Percentiles rank a stretch among this genome's conserved stretches.
These are phyloP conservation scores for Malassezia cuniculi DNA, from an alignment of 1,284 basidiomycete species.

Conservation along the genomic window DNA sequence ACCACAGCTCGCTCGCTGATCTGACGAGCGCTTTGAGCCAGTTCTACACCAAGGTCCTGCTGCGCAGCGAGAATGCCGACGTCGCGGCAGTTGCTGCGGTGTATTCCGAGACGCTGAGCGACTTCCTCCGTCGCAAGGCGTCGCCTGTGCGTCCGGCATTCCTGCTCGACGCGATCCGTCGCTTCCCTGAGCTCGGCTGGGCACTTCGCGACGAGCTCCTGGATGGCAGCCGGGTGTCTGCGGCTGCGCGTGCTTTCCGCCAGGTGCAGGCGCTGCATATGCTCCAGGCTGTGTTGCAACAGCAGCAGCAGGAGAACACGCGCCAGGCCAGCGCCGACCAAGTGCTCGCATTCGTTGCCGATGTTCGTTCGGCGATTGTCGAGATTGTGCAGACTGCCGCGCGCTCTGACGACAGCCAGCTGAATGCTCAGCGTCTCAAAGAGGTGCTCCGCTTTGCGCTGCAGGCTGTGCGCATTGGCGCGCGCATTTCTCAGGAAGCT, in stretches of 20 bases:
- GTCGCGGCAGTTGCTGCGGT: conserved; percentile 21
- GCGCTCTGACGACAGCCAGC: conserved; percentile 45
- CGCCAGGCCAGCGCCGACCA: conserved; percentile 44
- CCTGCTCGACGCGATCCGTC: conserved; percentile 64
- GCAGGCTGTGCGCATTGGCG: conserved; percentile 56
- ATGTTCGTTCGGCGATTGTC: conserved; percentile 52
- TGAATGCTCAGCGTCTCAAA: conserved; percentile 62
- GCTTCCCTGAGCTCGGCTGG: conserved; percentile 61
- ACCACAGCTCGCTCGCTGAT: conserved; percentile 55
- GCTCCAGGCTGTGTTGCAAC: conserved; percentile 56
- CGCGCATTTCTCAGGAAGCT: too few species aligned
- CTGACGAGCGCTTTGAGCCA: conserved; percentile 57
- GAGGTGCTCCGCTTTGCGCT: conserved; percentile 65
- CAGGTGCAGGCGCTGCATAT: conserved; percentile 59
- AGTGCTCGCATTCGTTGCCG: conserved; percentile 51
- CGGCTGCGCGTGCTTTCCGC: conserved; percentile 22
- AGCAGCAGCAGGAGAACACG: conserved; percentile 43
- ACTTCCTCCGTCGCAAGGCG: conserved; percentile 69
- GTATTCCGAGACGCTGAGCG: conserved; percentile 60
- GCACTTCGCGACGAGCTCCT: conserved; percentile 54
- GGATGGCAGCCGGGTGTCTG: conserved; percentile 45
- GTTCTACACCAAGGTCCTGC: conserved; percentile 52
- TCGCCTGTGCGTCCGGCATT: conserved; percentile 63
- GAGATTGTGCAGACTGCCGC: conserved; percentile 52
- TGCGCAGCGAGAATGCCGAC: conserved; percentile 10